phyloP scores from a whole-genome alignment of 768 basidiomycete species.

The Hypholoma fasciculare region DNA sequence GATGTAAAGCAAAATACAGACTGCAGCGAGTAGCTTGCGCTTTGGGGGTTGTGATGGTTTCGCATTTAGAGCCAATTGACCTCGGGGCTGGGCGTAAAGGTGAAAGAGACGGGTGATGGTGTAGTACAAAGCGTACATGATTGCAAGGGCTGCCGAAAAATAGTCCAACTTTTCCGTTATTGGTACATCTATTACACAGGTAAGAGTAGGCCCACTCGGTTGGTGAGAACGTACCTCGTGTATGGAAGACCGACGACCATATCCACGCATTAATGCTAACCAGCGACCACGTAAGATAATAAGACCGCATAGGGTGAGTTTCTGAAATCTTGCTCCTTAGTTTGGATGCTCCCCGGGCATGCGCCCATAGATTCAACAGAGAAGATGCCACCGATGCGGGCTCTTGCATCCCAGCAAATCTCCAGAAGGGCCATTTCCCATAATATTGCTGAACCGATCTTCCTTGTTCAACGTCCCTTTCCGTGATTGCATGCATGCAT shows the following conservation, averaged over 20 bases:
- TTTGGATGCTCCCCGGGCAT: conserved; percentile 57
- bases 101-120: conserved; percentile 76
- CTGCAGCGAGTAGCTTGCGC: conserved; percentile 42
- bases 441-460: conserved; percentile 72
- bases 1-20: conserved; percentile 58
- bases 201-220: background rate
- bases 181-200: conserved; percentile 60
- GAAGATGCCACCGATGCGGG: conserved; percentile 92
- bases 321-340: conserved; percentile 48
- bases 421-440: conserved; percentile 98
- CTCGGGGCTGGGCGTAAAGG: conserved; percentile 52
- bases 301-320: conserved; percentile 67
- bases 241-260: conserved; percentile 92
- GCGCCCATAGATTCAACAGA: conserved; percentile 78
- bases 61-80: conserved; percentile 23
- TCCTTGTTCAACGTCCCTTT: conserved; percentile 44
- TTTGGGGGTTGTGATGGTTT: conserved; percentile 21
- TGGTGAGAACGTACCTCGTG: conserved; percentile 62
- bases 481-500: conserved; percentile 84
- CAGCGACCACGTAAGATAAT: conserved; percentile 66
- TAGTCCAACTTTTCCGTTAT: conserved; percentile 92
- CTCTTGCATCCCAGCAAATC: conserved; percentile 88
- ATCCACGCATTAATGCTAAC: conserved; percentile 89
- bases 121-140: conserved; percentile 79
- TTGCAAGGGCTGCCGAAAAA: conserved; percentile 88